Evolutionary conservation across 345 rosid species (phyloP).

Genomic region (Citrus maxima): DNA sequence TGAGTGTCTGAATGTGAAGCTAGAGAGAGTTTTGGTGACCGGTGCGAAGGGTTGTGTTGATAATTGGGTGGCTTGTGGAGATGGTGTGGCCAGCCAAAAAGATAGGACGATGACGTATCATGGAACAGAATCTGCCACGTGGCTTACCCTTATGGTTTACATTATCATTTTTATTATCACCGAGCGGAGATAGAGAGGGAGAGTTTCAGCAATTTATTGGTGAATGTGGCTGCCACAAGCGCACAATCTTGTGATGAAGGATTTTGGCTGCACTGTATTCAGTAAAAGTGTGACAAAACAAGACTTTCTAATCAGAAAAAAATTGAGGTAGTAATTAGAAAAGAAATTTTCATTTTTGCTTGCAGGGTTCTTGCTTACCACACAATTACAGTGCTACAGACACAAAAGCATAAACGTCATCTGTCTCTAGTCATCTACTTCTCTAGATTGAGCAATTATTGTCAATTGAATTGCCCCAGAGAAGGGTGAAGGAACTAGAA

Average conservation of each 20-base stretch:
- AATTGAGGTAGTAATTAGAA: neutral
- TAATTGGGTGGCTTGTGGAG: slow-evolving; percentile 27
- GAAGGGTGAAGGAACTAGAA: neutral
- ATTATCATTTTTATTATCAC: slow-evolving; percentile 45
- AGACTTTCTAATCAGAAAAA: neutral
- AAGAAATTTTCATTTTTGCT: too few relatives aligned
- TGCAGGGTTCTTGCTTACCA: neutral
- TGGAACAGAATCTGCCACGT: slow-evolving; percentile 50
- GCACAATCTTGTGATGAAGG: neutral
- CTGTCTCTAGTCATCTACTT: too few relatives aligned
- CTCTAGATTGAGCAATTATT: too few relatives aligned
- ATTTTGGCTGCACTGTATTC: neutral
- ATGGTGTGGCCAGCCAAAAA: slow-evolving; percentile 13
- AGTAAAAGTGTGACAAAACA: too few relatives aligned
- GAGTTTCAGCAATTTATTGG: neutral
- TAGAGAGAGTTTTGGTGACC: neutral
- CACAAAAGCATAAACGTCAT: neutral
- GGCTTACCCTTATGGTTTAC: slow-evolving; percentile 43
- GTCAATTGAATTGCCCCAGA: neutral
- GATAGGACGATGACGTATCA: slow-evolving; percentile 15
- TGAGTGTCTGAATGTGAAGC: neutral
- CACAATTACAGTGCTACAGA: neutral
- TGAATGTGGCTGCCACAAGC: slow-evolving; percentile 34
- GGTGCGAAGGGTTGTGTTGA: slow-evolving; percentile 5
- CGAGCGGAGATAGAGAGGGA: neutral